Evolutionary conservation across 768 basidiomycete genomes (phyloP), one percentile per base, ranked within the genome.

Genomic region (Symmetrospora coprosmae): DNA sequence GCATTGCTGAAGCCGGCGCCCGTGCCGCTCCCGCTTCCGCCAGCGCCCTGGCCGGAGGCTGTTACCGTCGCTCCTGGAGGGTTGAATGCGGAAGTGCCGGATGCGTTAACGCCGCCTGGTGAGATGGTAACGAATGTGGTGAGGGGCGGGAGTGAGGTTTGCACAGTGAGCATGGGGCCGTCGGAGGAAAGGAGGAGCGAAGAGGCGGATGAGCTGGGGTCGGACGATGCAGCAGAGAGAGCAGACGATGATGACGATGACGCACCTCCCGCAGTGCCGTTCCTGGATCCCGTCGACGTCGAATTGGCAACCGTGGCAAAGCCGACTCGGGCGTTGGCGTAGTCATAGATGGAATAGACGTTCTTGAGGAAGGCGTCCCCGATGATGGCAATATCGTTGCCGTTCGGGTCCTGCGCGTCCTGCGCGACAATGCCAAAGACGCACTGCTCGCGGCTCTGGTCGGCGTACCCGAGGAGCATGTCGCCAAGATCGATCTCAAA

Each of bases 311-410:
- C 39, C 2, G 60, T 40, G 13, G 60, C 60, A 35, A 61, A 66
- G 5, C 66, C 68, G 30, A 69, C 65, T 19, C 62, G 48, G 37
- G 45, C 37, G 55, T 52, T 60, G 19, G 31, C 53, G n/a, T 66
- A 52, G 38, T 67, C 66, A 49, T 64, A 69, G 4, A 63, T 59
- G 2, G 58, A n/a, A 47, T 64, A 66, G 5, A 56, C 50, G 37
- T 53, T 60, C 46, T 59, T 62, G 8, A 66, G 25, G 53, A 66
- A 60, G 5, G 49, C n/a, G 46, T 66, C 67, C 3, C 67, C 67
- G 21, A 68, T 23, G 45, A 68, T 67, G 63, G 65, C 66, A n/a
- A 53, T 45, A 14, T 48, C 31, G 49, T 61, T 61, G 3, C 60
- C 60, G 9, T 40, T 28, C 4, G 60, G 60, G 41, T 61, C 60